A percentile compares a stretch with the other conserved stretches of the same genome.
Conservation (phyloP, 768 basidiomycete genomes). For the Boletus patriciae region DNA sequence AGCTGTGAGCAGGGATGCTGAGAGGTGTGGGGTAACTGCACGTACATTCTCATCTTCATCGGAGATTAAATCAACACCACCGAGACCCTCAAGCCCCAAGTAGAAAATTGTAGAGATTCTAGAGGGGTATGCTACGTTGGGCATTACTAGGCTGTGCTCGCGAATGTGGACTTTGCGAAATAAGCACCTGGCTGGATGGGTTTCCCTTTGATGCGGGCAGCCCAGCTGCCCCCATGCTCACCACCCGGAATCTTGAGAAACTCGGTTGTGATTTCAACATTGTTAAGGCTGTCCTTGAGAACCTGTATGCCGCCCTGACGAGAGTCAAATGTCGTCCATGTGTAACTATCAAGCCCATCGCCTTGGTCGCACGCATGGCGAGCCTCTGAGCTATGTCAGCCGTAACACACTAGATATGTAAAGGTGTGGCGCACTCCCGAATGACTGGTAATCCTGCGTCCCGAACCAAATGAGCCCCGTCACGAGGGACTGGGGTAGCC, state of each 20-base stretch:
- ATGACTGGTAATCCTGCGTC: slow-evolving; percentile 76
- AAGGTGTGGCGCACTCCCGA: slow-evolving; percentile 50
- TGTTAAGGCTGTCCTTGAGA: slow-evolving; percentile 77
- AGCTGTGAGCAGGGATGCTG: slow-evolving; percentile 5
- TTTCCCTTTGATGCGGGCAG: slow-evolving; percentile 76
- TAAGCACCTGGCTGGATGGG: slow-evolving; percentile 63
- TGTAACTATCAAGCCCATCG: slow-evolving; percentile 77
- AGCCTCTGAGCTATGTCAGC: slow-evolving; percentile 45
- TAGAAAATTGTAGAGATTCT: slow-evolving; percentile 84
- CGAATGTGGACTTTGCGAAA: background rate
- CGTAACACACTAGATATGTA: background rate
- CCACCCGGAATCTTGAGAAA: slow-evolving; percentile 86
- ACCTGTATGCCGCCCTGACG: slow-evolving; percentile 85
- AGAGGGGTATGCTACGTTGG: slow-evolving; percentile 44
- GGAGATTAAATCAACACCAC: slow-evolving; percentile 76
- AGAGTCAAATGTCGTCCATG: slow-evolving; percentile 86
- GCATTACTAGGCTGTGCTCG: slow-evolving; percentile 28
- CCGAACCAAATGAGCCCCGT: slow-evolving; percentile 96
- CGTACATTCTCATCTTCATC: slow-evolving; percentile 73
- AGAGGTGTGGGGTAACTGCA: slow-evolving; percentile 5
- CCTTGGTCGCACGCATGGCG: slow-evolving; percentile 90
- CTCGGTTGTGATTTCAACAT: slow-evolving; percentile 80
- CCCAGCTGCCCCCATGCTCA: slow-evolving; percentile 85
- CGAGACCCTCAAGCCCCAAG: slow-evolving; percentile 83
- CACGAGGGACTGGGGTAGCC: slow-evolving; percentile 85